Percentiles rank a stretch among this genome's conserved stretches.
These are phyloP conservation scores for Kappamyces sp. DNA, from an alignment of 192 early-diverging fungal genomes.

Conservation along the genomic window DNA sequence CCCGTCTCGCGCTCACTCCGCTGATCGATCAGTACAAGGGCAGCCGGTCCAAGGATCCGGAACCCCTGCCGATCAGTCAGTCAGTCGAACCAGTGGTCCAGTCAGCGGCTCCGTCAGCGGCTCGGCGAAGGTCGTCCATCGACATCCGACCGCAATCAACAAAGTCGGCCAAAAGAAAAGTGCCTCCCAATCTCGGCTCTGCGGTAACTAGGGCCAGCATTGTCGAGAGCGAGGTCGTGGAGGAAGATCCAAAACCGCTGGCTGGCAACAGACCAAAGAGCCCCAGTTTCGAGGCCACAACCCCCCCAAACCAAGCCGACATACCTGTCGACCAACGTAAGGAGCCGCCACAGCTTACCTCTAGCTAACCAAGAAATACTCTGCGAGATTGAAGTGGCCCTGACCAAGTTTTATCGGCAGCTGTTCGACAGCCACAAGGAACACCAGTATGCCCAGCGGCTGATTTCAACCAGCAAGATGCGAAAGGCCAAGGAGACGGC, in stretches of 20 bases:
- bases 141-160: no score
- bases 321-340: neutral
- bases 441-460: neutral
- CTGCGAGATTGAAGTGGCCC: neutral
- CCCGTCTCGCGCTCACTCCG: no score
- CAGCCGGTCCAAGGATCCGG: neutral
- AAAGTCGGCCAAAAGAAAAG: no score
- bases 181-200: no score
- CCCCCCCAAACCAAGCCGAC: neutral
- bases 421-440: neutral
- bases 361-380: neutral
- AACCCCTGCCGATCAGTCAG: neutral
- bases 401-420: neutral
- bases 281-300: neutral
- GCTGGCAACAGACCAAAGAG: neutral
- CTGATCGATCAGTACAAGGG: neutral
- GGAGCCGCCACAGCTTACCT: neutral
- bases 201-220: neutral
- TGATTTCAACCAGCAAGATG: neutral
- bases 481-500: neutral
- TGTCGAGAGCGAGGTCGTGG: neutral
- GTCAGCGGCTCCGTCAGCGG: neutral
- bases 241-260: neutral
- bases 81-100: conserved; percentile 2
- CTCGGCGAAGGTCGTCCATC: no score